phyloP scores from a whole-genome alignment of 164 flowering plant genomes.

The Sedum album region DNA sequence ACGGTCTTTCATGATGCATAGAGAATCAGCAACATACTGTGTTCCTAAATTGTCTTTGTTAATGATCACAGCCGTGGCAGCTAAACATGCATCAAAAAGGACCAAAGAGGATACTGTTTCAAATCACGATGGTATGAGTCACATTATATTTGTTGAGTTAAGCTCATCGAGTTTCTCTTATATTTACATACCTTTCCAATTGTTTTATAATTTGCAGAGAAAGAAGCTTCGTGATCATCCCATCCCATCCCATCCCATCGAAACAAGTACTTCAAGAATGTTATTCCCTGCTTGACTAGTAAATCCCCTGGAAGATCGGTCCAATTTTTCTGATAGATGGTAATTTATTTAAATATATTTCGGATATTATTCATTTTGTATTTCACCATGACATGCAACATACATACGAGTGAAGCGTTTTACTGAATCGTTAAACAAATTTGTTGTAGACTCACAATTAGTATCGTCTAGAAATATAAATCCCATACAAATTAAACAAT shows the following conservation, averaged over 20 bases:
- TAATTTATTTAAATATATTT: too few relatives aligned
- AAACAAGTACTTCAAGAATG: not conserved
- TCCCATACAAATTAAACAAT: too few relatives aligned
- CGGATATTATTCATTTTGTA: not conserved
- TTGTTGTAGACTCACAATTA: too few relatives aligned
- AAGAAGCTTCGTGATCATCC: not conserved
- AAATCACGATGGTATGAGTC: not conserved
- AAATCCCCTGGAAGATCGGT: not conserved
- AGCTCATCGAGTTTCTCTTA: not conserved
- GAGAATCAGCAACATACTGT: not conserved
- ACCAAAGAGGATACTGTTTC: not conserved
- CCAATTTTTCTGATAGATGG: not conserved
- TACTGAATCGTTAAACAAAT: too few relatives aligned
- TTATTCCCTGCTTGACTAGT: not conserved
- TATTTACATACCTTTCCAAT: not conserved
- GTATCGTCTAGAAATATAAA: too few relatives aligned
- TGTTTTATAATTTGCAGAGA: not conserved
- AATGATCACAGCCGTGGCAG: not conserved
- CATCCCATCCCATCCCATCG: not conserved
- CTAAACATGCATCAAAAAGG: not conserved
- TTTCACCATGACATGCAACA: not conserved
- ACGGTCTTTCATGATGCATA: not conserved
- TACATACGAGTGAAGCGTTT: too few relatives aligned
- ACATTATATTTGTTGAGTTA: not conserved
- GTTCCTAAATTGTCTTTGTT: not conserved